Evolutionary conservation across 1,139 yeast species (phyloP).

Genomic region (Debaryomyces sp.): DNA sequence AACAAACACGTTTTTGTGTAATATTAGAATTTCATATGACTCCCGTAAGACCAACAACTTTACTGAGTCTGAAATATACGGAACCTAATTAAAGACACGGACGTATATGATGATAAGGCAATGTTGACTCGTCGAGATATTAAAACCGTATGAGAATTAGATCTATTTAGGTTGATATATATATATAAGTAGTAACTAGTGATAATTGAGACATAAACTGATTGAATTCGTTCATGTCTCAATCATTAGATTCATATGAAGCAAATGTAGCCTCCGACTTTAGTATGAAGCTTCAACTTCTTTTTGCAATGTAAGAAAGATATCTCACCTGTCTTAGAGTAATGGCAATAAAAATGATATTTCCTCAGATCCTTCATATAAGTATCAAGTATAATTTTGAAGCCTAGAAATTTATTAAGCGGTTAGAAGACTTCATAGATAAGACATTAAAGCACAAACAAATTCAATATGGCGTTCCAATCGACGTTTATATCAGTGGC

Average conservation of each 20-base stretch:
- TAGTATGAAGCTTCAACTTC: not conserved
- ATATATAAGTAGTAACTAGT: not conserved
- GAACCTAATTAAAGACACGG: not conserved
- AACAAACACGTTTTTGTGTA: constrained; percentile 1
- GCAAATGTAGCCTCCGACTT: not conserved
- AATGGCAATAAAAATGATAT: not conserved
- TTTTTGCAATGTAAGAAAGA: not conserved
- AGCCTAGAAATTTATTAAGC: not conserved
- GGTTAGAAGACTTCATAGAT: not conserved
- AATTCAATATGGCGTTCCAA: constrained; percentile 23
- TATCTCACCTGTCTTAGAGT: not conserved
- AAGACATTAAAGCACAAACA: not conserved
- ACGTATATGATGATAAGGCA: not conserved
- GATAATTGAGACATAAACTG: not conserved
- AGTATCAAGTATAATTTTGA: not conserved
- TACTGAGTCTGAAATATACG: too few relatives aligned
- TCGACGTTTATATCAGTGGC: constrained; percentile 28
- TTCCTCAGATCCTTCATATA: constrained; percentile 1
- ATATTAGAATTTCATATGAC: not conserved
- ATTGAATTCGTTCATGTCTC: not conserved
- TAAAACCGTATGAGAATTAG: not conserved
- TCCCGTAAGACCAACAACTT: too few relatives aligned
- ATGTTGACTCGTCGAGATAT: not conserved
- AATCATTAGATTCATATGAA: not conserved
- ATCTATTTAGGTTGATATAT: not conserved